Conservation (phyloP, 2,329 filamentous ascomycete genomes). For the Claviceps maximensis region DNA sequence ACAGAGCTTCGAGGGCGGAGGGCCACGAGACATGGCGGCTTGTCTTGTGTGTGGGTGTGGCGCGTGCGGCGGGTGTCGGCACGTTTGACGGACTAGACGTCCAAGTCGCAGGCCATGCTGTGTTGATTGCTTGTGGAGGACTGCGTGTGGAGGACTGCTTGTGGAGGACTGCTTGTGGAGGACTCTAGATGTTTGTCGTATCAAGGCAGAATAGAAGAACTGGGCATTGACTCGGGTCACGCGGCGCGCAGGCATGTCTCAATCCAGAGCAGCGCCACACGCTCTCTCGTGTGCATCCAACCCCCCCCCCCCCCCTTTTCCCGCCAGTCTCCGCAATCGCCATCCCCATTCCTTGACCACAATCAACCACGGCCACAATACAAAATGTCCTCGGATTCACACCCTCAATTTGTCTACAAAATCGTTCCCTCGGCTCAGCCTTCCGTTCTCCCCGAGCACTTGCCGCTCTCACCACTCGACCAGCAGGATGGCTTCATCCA, state of each 20-base stretch:
- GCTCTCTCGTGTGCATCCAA: background rate
- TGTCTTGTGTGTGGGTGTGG: background rate
- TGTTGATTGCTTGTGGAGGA: background rate
- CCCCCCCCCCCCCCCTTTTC: too few species aligned
- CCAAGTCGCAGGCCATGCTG: background rate
- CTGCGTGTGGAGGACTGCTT: background rate
- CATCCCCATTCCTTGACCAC: background rate
- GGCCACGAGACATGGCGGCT: conserved; percentile 38
- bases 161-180: background rate
- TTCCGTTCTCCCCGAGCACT: conserved; percentile 36
- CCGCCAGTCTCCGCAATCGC: background rate
- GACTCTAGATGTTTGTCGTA: background rate
- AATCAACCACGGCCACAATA: background rate
- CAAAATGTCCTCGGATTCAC: conserved; percentile 10
- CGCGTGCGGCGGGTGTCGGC: background rate
- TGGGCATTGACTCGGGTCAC: background rate
- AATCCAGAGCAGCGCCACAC: background rate
- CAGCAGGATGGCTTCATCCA: conserved; percentile 48
- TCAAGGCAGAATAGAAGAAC: background rate
- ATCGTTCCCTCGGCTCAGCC: conserved; percentile 41
- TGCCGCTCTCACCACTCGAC: conserved; percentile 47
- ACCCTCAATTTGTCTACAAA: conserved; percentile 41
- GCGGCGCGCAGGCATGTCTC: background rate
- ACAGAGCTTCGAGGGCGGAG: conserved; percentile 50
- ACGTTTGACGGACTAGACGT: background rate